Percentiles rank a stretch among this genome's conserved stretches.
These are phyloP conservation scores for Chytriomyces sp. DNA, from an alignment of 192 early-diverging fungal species.

Conservation along the genomic window DNA sequence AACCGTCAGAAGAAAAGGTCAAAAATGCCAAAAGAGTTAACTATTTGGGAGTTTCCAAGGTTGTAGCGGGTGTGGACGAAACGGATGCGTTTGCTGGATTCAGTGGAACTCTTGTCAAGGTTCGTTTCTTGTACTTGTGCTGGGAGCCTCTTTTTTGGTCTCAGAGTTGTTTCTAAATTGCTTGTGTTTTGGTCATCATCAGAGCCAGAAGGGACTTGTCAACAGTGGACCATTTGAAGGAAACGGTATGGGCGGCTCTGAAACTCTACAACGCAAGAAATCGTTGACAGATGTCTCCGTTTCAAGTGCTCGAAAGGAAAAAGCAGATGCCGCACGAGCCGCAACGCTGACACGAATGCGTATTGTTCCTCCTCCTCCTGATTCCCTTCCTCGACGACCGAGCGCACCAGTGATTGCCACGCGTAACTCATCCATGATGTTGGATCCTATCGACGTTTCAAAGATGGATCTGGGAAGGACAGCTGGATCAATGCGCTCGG, in stretches of 20 bases:
- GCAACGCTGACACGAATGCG: constrained; percentile 11
- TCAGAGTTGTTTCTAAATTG: background rate
- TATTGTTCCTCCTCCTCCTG: background rate
- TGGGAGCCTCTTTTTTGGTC: background rate
- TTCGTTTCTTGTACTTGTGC: background rate
- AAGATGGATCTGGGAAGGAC: background rate
- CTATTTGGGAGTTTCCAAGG: constrained; percentile 85
- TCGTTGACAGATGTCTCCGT: constrained; percentile 4
- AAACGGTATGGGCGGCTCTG: constrained; percentile 2
- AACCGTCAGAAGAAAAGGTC: constrained; percentile 82
- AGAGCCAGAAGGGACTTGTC: constrained; percentile 23
- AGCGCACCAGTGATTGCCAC: background rate
- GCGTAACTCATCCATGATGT: background rate
- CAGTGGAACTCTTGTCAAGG: constrained; percentile 56
- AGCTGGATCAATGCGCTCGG: background rate
- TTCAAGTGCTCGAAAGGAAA: background rate
- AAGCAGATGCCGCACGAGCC: background rate
- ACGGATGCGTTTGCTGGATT: constrained; percentile 69
- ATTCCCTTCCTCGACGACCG: background rate
- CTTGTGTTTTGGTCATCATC: background rate
- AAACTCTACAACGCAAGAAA: constrained; percentile 9
- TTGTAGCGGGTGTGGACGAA: constrained; percentile 78
- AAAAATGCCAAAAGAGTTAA: constrained; percentile 79
- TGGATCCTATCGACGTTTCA: background rate
- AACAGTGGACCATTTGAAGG: constrained; percentile 32